Base-by-base conservation (phyloP, 2,329 filamentous ascomycete genomes). In the Colletotrichum cordylinicola region DNA sequence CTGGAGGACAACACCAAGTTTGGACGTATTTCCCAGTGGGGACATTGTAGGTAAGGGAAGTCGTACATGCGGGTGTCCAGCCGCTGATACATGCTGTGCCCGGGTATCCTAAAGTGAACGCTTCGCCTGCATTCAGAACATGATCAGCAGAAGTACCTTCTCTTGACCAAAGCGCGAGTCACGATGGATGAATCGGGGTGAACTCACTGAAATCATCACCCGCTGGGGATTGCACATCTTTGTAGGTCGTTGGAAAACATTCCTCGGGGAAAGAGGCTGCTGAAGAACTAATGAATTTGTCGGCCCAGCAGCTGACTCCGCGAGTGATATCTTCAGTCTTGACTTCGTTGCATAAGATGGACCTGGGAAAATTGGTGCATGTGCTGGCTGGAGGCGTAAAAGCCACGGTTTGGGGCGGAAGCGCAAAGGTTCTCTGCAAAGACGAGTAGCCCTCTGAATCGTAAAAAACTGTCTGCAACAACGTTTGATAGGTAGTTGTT, bases 81-180 rank as follows among this genome's bases (percentile, higher is more conserved):
- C 31, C 70, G 55, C 56, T 70, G 24, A 74, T 74, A 15, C 71
- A 74, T 10, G 67, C 71, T 21, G 71, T 74, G n/a, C 71, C 71
- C 24, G 71, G 66, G 43, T 74, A 74, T 24, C 39, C 71, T 12
- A 70, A 16, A 18, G 39, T 70, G 10, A 33, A 21, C 8, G 70
- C 39, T 31, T 74, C 71, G n/a, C 43, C 66, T 39, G 13, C 18
- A 4, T 21, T 48, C 43, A 21, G 43, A 48, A 21, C 18, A 13
- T 48, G n/a, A n/a, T 48, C 43, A 48, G 43, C 43, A 10, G 43
- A 48, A 21, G 10, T 21, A 48, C 10, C 43, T n/a, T 21, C 12
- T 48, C n/a, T 13, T 48, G n/a, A 48, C 18, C 39, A 43, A 48
- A 48, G 43, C 43, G 43, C 10, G n/a, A n/a, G 43, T 48, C n/a